A percentile compares a stretch with the other conserved stretches of the same genome.
Evolutionary conservation across 441 rosid genomes (phyloP).

Genomic region (Syzygium malaccense): DNA sequence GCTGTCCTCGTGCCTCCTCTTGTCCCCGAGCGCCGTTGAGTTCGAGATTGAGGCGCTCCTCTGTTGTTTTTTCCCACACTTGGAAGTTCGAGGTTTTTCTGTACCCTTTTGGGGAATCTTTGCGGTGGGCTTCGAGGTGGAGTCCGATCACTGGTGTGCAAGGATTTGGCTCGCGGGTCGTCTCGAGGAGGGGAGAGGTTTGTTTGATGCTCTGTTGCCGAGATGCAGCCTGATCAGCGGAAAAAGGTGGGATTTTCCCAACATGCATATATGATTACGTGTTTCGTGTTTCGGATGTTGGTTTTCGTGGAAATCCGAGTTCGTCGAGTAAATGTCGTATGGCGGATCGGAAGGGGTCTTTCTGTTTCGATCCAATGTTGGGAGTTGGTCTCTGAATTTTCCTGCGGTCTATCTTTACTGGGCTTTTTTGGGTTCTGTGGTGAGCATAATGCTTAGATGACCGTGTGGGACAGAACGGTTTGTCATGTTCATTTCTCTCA

Average conservation of each 20-base stretch:
- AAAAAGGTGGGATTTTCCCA: slow-evolving; percentile 47
- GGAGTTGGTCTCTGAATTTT: neutral
- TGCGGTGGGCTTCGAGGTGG: slow-evolving; percentile 9
- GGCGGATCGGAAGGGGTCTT: neutral
- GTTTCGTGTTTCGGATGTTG: neutral
- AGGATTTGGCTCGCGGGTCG: slow-evolving; percentile 12
- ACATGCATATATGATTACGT: neutral
- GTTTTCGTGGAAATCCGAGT: neutral
- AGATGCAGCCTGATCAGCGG: slow-evolving; percentile 90
- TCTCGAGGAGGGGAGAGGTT: slow-evolving; percentile 5
- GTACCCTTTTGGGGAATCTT: slow-evolving; percentile 3
- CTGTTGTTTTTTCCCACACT: neutral
- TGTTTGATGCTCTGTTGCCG: slow-evolving; percentile 45
- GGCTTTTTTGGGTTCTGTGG: neutral
- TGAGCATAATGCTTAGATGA: neutral
- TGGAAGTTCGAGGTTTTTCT: neutral
- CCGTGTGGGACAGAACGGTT: neutral
- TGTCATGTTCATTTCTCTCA: neutral
- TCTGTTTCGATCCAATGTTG: neutral
- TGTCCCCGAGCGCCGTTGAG: neutral
- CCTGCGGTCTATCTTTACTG: neutral
- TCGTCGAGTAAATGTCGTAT: neutral
- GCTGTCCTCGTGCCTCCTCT: neutral
- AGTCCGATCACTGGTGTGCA: neutral
- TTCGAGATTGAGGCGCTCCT: neutral